Evolutionary conservation across 768 basidiomycete species (phyloP).

Genomic region (Mycena vitilis): DNA sequence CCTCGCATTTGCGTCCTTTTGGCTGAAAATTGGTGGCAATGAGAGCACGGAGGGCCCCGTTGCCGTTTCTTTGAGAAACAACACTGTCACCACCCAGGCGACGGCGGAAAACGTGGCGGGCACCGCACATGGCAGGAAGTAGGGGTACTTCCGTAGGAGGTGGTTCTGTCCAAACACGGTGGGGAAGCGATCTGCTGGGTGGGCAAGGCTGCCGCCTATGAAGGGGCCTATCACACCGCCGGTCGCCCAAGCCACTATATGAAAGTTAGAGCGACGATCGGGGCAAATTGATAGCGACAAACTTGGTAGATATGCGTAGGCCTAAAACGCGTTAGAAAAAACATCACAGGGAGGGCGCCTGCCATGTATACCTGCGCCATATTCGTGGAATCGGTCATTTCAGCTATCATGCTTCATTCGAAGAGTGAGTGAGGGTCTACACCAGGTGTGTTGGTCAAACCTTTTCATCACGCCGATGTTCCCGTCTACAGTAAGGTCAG

Average conservation of each 20-base stretch:
- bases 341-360: not conserved
- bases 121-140: constrained; percentile 67
- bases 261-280: not conserved
- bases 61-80: constrained; percentile 57
- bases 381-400: constrained; percentile 79
- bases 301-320: constrained; percentile 74
- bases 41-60: constrained; percentile 18
- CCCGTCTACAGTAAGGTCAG: constrained; percentile 51
- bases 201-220: constrained; percentile 62
- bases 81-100: constrained; percentile 55
- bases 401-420: constrained; percentile 68
- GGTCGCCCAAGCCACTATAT: constrained; percentile 42
- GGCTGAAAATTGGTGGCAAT: constrained; percentile 13
- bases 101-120: constrained; percentile 60
- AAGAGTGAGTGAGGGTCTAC: constrained; percentile 2
- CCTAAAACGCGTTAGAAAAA: constrained; percentile 41
- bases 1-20: not conserved
- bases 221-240: constrained; percentile 50
- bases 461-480: constrained; percentile 78
- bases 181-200: constrained; percentile 63
- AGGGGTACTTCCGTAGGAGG: constrained; percentile 64
- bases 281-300: not conserved
- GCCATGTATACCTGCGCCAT: constrained; percentile 59
- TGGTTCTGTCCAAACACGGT: constrained; percentile 54
- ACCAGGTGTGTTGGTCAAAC: constrained; percentile 36